Conservation (phyloP, 352 stramenopile genomes). For the Globisporangium cylindrosporum region DNA sequence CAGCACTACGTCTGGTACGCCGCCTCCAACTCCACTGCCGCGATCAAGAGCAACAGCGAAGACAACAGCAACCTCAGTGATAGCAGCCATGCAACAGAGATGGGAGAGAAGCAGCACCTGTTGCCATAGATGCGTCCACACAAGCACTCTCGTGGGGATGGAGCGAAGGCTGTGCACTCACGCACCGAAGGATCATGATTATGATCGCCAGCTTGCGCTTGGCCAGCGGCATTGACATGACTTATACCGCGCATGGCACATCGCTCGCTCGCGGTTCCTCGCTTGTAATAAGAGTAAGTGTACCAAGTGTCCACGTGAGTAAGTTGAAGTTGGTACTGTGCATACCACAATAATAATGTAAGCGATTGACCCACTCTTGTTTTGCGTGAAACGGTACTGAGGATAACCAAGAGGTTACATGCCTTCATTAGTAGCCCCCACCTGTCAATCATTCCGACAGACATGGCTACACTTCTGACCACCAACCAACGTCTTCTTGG, state of each 20-base stretch:
- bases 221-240: too few relatives aligned
- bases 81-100: constrained; percentile 17
- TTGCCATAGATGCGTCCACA: neutral
- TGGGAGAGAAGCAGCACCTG: constrained; percentile 4
- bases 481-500: neutral
- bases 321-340: neutral
- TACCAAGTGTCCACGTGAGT: too few relatives aligned
- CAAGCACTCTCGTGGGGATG: neutral
- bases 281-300: too few relatives aligned
- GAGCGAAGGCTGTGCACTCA: too few relatives aligned
- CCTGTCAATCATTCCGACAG: neutral
- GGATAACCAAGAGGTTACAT: too few relatives aligned
- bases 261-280: too few relatives aligned
- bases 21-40: neutral
- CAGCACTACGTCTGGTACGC: constrained; percentile 96
- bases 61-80: constrained; percentile 15
- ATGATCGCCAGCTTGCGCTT: too few relatives aligned
- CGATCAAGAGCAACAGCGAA: neutral
- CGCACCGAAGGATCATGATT: too few relatives aligned
- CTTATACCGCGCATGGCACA: too few relatives aligned
- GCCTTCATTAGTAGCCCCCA: neutral
- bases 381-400: too few relatives aligned
- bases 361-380: too few relatives aligned
- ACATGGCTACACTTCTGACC: neutral
- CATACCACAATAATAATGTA: neutral